These are phyloP conservation scores for Mycosphaerella arachidis DNA, from an alignment of 2,329 filamentous ascomycete species.

Conservation along the genomic window DNA sequence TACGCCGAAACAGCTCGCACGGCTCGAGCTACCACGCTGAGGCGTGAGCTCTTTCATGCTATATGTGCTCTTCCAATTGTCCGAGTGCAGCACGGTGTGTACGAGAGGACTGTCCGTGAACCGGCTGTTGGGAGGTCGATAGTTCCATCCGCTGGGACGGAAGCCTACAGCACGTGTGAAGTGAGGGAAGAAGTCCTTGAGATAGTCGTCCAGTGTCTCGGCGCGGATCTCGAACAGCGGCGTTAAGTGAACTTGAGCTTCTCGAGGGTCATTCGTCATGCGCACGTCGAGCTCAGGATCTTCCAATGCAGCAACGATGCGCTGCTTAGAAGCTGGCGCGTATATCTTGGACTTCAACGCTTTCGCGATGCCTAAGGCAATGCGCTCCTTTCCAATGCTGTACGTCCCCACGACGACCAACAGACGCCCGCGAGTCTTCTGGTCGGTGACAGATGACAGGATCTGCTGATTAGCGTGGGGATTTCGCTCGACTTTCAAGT, in stretches of 20 bases:
- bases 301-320: slow-evolving; percentile 77
- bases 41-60: slow-evolving; percentile 67
- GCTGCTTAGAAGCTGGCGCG: slow-evolving; percentile 75
- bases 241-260: slow-evolving; percentile 97
- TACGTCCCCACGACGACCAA: slow-evolving; percentile 95
- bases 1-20: slow-evolving; percentile 85
- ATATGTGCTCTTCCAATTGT: slow-evolving; percentile 73
- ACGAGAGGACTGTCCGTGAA: slow-evolving; percentile 61
- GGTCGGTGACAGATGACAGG: slow-evolving; percentile 26
- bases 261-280: slow-evolving; percentile 72
- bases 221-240: slow-evolving; percentile 89
- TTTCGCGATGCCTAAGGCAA: slow-evolving; percentile 86
- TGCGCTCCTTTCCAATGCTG: slow-evolving; percentile 94
- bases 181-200: slow-evolving; percentile 71
- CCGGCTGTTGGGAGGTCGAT: slow-evolving; percentile 64
- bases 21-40: slow-evolving; percentile 75
- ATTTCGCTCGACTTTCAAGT: slow-evolving; percentile 31
- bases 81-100: slow-evolving; percentile 59
- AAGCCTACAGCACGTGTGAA: slow-evolving; percentile 88
- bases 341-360: slow-evolving; percentile 86
- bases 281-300: slow-evolving; percentile 74
- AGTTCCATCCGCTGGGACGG: slow-evolving; percentile 91
- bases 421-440: slow-evolving; percentile 58
- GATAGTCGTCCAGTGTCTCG: slow-evolving; percentile 85
- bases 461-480: slow-evolving; percentile 30